These are phyloP conservation scores for Lobosporangium transversale DNA, from an alignment of 192 early-diverging fungal genomes.

Conservation along the genomic window DNA sequence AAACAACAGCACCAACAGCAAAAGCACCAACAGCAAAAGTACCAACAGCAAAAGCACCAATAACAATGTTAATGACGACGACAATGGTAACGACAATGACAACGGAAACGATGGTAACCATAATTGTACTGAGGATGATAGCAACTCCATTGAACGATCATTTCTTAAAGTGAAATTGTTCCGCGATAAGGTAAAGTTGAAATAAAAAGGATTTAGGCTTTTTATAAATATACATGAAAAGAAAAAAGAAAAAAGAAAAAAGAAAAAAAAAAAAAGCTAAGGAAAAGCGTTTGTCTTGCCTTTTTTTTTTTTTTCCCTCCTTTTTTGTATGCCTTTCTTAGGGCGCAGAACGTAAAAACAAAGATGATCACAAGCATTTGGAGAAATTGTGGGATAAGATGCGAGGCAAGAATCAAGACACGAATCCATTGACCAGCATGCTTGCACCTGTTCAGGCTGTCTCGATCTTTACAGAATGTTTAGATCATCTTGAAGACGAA, in stretches of 20 bases:
- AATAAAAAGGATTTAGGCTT: background rate
- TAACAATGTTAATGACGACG: no score
- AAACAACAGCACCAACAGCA: no score
- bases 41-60: no score
- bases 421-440: constrained; percentile 50
- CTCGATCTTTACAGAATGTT: constrained; percentile 40
- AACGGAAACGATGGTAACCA: no score
- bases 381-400: constrained; percentile 76
- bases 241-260: constrained; percentile 2
- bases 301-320: background rate
- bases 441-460: constrained; percentile 55
- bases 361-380: constrained; percentile 79
- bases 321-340: constrained; percentile 13
- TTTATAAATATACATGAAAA: background rate
- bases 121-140: no score
- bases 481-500: constrained; percentile 57
- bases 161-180: constrained; percentile 77
- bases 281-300: background rate
- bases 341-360: constrained; percentile 84
- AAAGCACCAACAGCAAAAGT: no score
- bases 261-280: background rate
- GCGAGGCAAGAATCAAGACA: constrained; percentile 51
- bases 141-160: constrained; percentile 60
- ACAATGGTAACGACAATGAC: no score
- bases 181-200: constrained; percentile 73